Base-by-base conservation (phyloP, 441 rosid genomes). In the Pelargonium cotyledonis region DNA sequence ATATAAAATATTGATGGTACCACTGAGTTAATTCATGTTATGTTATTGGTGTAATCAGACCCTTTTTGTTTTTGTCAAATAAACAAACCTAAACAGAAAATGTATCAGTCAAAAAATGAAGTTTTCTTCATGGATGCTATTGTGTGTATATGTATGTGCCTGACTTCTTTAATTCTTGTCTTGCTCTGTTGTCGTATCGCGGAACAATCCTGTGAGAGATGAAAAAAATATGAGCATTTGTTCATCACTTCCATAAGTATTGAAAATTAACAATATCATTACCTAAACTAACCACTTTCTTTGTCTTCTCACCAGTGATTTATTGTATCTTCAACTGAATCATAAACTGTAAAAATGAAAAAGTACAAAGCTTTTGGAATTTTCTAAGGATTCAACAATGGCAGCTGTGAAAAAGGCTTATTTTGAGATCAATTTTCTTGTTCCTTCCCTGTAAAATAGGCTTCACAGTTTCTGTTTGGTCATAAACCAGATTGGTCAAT, bases 1-100 rank as follows among this genome's bases (percentile, higher is more conserved):
- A 58, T 58, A 58, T 29, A 58, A 58, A 58, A 58, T 58, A 19
- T 58, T 58, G 31, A 58, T 58, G 31, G 63, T 2, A 19, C 31
- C 31, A 19, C 63, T 21, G 63, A 58, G 63, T 58, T 6, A 15
- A 53, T 53, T 53, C 19, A 51, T 14, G 5, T n/a, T n/a, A n/a
- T 57, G 62, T 57, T 57, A 57, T 57, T 57, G 62, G 26, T 16
- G 62, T 9, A 57, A 18, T 57, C 60, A 53, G 60, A 6, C 60
- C 60, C 10, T 53, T 12, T 53, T 53, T 53, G 60, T 18, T 53
- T 15, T 23, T 16, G 16, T 53, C 60, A 53, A 53, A 15, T 53
- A 53, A 53, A 57, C 62, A 57, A 18, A 38, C 43, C 43, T 38
- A 7, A 38, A 38, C 8, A 38, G 43, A n/a, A 38, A 38, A 38